These are phyloP conservation scores for Lipomyces sp. DNA, from an alignment of 805 yeast genomes.

Conservation along the genomic window DNA sequence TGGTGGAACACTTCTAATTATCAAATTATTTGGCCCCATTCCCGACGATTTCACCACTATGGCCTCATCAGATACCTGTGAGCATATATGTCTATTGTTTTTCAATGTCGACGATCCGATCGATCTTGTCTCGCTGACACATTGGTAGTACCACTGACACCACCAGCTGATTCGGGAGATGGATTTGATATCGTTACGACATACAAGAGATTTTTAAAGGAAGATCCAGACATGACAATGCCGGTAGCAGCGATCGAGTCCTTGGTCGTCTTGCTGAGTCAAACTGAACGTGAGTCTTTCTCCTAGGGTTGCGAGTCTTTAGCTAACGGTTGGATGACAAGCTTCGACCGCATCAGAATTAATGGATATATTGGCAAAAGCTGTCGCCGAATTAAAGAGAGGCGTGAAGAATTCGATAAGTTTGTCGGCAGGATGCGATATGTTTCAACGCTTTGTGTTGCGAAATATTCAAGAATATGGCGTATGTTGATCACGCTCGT, in stretches of 20 bases:
- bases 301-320: neutral
- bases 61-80: neutral
- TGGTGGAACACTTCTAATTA: no score
- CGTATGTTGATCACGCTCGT: slow-evolving; percentile 20
- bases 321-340: slow-evolving; percentile 10
- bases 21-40: no score
- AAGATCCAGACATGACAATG: slow-evolving; percentile 97
- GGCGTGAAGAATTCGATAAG: slow-evolving; percentile 91
- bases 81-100: neutral
- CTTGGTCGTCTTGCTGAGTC: slow-evolving; percentile 77
- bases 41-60: neutral
- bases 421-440: slow-evolving; percentile 94
- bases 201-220: slow-evolving; percentile 77
- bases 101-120: neutral
- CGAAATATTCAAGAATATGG: slow-evolving; percentile 81
- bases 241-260: slow-evolving; percentile 99
- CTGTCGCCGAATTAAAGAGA: slow-evolving; percentile 72
- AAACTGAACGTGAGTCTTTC: slow-evolving; percentile 62
- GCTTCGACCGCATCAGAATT: slow-evolving; percentile 91
- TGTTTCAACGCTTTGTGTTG: slow-evolving; percentile 90
- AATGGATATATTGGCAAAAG: slow-evolving; percentile 76
- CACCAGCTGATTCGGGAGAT: slow-evolving; percentile 10
- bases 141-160: neutral
- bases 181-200: slow-evolving; percentile 81
- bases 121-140: neutral